Evolutionary conservation across 2,329 filamentous ascomycete genomes (phyloP), one percentile per base, ranked within the genome.

Genomic region (Aspergillus versicolor): DNA sequence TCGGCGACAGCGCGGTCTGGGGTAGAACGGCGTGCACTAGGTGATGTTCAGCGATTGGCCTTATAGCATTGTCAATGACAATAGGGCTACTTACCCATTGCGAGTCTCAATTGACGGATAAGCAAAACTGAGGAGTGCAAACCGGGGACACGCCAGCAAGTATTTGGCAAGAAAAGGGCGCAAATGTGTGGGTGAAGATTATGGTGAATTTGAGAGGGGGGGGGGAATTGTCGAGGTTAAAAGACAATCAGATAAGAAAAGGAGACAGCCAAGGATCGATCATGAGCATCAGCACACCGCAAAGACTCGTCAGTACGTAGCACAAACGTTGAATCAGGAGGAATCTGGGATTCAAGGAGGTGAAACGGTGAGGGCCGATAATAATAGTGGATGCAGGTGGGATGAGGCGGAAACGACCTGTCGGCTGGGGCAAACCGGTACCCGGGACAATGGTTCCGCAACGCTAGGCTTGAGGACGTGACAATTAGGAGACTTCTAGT

Each of bases 1-100:
- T 63, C 47, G 69, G 63, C 42, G 67, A 66, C 60, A 61, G 61
- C 55, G 50, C 44, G 4, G 44, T 48, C 30, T 57, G 64, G 37
- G 60, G 60, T 53, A 58, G 46, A 34, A 70, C 63, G 44, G 70
- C 71, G 65, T 73, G 71, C 38, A 73, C 71, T 73, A 45, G 21
- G 15, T 7, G 22, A 51, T 3, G 34, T 52, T 50, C 27, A 49
- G 37, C 21, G 43, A 37, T 52, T 44, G 52, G 5, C 21, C 5
- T 37, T 37, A 13, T 37, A 13, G 15, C 6, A 37, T 37, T 37
- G 34, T 37, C 46, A 51, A 57, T 52, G 4, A 13, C 15, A 53
- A 12, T 30, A 5, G 24, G 40, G 22, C 8, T 6, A 24, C 61
- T 32, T 62, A 67, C 65, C 65, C 64, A 68, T 67, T 59, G 62